phyloP scores from a whole-genome alignment of 805 yeast species.

The Starmerella sirachaensis region DNA sequence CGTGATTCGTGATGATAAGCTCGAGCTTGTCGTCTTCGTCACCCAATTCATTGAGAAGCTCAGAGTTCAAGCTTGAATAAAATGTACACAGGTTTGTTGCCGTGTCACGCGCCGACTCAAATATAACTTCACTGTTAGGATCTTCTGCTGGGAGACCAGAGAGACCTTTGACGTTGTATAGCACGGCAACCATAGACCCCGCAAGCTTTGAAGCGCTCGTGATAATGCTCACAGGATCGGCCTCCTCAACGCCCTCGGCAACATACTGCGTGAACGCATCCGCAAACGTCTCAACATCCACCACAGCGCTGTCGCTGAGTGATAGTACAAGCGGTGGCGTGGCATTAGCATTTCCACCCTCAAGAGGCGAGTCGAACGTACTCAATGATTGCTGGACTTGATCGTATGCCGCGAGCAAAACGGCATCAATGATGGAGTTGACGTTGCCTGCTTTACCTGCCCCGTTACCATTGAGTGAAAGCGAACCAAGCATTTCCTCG shows the following conservation, averaged over 20 bases:
- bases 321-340: constrained; percentile 59
- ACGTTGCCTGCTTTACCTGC: constrained; percentile 2
- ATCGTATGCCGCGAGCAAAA: constrained; percentile 54
- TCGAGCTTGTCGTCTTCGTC: constrained; percentile 54
- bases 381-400: constrained; percentile 59
- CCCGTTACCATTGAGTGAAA: constrained; percentile 28
- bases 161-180: constrained; percentile 61
- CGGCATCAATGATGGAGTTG: constrained; percentile 51
- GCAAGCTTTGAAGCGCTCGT: constrained; percentile 53
- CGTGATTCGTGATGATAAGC: constrained; percentile 60
- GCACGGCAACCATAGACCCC: constrained; percentile 46
- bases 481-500: constrained; percentile 55
- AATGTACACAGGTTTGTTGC: constrained; percentile 53
- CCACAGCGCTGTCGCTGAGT: constrained; percentile 55
- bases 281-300: constrained; percentile 68
- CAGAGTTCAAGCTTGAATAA: constrained; percentile 47
- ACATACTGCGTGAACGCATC: constrained; percentile 60
- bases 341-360: constrained; percentile 67
- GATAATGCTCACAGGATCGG: constrained; percentile 45
- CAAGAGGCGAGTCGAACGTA: constrained; percentile 62
- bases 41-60: constrained; percentile 35
- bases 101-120: constrained; percentile 42
- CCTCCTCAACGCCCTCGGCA: constrained; percentile 67
- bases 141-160: constrained; percentile 46
- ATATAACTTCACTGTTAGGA: constrained; percentile 25